Evolutionary conservation across 2,329 filamentous ascomycete genomes (phyloP).

Genomic region (Penicillium digitatum): DNA sequence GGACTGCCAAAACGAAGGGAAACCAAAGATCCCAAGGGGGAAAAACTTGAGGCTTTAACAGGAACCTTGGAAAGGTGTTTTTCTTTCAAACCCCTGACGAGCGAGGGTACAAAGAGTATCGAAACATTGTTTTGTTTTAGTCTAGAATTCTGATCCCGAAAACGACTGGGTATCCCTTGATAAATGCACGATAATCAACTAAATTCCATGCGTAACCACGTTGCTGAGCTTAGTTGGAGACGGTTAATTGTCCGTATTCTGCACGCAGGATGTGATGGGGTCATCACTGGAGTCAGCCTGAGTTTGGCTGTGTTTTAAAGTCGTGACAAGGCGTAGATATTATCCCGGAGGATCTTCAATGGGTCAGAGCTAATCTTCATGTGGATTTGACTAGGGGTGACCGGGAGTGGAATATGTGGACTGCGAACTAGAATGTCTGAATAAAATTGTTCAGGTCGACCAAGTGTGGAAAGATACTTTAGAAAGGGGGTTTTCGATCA

Average conservation of each 20-base stretch:
- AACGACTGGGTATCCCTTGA: neutral
- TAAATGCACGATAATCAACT: neutral
- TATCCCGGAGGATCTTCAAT: neutral
- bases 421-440: neutral
- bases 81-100: neutral
- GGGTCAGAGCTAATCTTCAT: neutral
- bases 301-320: neutral
- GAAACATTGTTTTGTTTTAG: neutral
- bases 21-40: neutral
- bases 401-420: neutral
- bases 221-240: neutral
- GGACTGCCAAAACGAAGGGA: neutral
- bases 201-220: neutral
- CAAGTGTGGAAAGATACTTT: constrained; percentile 1
- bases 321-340: neutral
- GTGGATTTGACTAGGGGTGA: neutral
- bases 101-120: neutral
- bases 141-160: neutral
- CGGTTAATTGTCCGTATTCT: neutral
- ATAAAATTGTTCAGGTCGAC: neutral
- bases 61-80: neutral
- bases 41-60: neutral
- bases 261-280: neutral
- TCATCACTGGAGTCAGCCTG: neutral
- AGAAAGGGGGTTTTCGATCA: neutral